A percentile compares a stretch with the other conserved stretches of the same genome.
These are phyloP conservation scores for Rubus parviflorus DNA, from an alignment of 306 rosid species.

Conservation along the genomic window DNA sequence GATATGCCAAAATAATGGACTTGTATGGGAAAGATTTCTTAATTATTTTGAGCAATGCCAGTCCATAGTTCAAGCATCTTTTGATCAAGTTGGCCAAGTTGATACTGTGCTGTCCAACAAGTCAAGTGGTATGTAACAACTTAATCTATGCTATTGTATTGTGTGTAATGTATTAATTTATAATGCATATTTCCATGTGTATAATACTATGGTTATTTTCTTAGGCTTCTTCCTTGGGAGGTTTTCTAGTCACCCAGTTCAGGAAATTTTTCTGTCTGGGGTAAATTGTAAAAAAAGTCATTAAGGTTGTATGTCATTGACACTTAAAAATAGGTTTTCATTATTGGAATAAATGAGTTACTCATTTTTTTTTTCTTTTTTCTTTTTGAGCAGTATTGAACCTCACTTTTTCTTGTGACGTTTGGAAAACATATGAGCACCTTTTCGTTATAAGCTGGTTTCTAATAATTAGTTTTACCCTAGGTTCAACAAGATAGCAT, in stretches of 20 bases:
- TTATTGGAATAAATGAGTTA: neutral
- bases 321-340: neutral
- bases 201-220: neutral
- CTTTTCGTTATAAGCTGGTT: too few species aligned
- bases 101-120: conserved; percentile 32
- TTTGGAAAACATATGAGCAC: too few species aligned
- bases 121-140: conserved; percentile 50
- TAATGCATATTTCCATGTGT: neutral
- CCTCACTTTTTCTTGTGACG: too few species aligned
- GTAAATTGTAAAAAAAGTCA: neutral
- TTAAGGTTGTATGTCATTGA: neutral
- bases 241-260: neutral
- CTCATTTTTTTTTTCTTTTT: too few species aligned
- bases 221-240: neutral
- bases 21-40: conserved; percentile 60
- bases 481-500: too few species aligned
- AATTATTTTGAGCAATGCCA: conserved; percentile 49
- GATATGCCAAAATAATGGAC: conserved; percentile 45
- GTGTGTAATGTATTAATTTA: neutral
- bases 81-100: conserved; percentile 34
- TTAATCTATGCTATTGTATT: neutral
- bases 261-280: neutral
- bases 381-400: too few species aligned
- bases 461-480: too few species aligned
- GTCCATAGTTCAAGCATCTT: conserved; percentile 37